These are phyloP conservation scores for Cercospora beticola DNA, from an alignment of 2,329 filamentous ascomycete genomes.

Conservation along the genomic window DNA sequence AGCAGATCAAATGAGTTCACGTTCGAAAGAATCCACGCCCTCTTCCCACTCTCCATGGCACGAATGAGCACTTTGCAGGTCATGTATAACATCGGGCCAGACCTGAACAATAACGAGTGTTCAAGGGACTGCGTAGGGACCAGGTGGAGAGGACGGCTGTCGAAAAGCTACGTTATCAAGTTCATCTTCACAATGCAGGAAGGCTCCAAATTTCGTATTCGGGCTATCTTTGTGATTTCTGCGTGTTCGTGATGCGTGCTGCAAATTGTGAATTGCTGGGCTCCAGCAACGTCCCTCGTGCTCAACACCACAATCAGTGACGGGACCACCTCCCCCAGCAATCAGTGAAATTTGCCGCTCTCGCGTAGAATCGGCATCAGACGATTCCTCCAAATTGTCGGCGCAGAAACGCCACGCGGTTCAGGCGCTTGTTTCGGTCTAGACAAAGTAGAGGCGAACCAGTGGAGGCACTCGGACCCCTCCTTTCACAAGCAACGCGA, in stretches of 20 bases:
- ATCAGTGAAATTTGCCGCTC: neutral
- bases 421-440: constrained; percentile 12
- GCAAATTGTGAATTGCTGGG: neutral
- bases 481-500: constrained; percentile 4
- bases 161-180: neutral
- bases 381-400: neutral
- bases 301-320: neutral
- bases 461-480: constrained; percentile 1
- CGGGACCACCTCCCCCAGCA: neutral
- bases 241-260: neutral
- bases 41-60: constrained; percentile 1
- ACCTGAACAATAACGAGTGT: neutral
- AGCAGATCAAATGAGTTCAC: constrained; percentile 30
- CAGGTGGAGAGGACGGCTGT: neutral
- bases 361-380: neutral
- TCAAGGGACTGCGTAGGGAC: neutral
- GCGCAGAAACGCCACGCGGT: constrained; percentile 9
- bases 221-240: neutral
- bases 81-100: neutral
- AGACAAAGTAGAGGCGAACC: constrained; percentile 5
- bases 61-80: neutral
- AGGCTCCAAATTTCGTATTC: neutral
- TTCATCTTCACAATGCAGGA: neutral
- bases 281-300: neutral
- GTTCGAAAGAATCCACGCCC: constrained; percentile 21